Percentiles rank a stretch among this genome's conserved stretches.
These are phyloP conservation scores for Candida ascalaphidarum DNA, from an alignment of 805 yeast genomes.

Conservation along the genomic window DNA sequence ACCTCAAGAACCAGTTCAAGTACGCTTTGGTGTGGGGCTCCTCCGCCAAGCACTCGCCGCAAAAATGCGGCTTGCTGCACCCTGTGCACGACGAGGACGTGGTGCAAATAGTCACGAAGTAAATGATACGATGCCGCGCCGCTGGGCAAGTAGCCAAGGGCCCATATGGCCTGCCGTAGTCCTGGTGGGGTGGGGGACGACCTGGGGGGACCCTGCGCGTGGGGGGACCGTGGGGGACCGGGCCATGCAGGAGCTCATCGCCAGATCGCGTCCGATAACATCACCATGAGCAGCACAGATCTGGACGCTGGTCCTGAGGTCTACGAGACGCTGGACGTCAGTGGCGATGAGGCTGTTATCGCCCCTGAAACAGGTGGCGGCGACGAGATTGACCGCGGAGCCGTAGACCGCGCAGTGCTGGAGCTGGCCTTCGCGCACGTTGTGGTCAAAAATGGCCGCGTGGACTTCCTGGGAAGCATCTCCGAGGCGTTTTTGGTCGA, in stretches of 20 bases:
- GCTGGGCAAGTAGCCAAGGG: too few relatives aligned
- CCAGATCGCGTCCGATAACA: too few relatives aligned
- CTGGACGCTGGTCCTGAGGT: too few relatives aligned
- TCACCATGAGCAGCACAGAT: too few relatives aligned
- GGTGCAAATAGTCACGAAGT: slow-evolving; percentile 82
- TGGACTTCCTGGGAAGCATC: slow-evolving; percentile 9
- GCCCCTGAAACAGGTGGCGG: slow-evolving; percentile 9
- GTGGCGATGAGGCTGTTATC: slow-evolving; percentile 2
- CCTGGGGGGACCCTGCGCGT: too few relatives aligned
- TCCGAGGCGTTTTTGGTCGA: slow-evolving; percentile 1
- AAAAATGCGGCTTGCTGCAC: slow-evolving; percentile 87
- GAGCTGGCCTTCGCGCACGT: slow-evolving; percentile 4
- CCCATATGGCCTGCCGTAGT: too few relatives aligned
- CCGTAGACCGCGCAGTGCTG: slow-evolving; percentile 1
- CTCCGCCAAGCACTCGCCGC: slow-evolving; percentile 91
- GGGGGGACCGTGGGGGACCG: not conserved
- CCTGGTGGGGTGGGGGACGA: too few relatives aligned
- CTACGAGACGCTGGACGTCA: slow-evolving; percentile 1
- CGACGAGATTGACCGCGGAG: slow-evolving; percentile 4
- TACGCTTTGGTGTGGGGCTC: slow-evolving; percentile 97
- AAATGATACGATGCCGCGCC: too few relatives aligned
- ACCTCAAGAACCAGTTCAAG: slow-evolving; percentile 84
- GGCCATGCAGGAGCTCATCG: too few relatives aligned
- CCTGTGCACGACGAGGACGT: slow-evolving; percentile 88
- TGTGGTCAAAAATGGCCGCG: too few relatives aligned